A percentile compares a stretch with the other conserved stretches of the same genome.
phyloP scores from a whole-genome alignment of 2,329 filamentous ascomycete species.

The Penicillium oxalicum region DNA sequence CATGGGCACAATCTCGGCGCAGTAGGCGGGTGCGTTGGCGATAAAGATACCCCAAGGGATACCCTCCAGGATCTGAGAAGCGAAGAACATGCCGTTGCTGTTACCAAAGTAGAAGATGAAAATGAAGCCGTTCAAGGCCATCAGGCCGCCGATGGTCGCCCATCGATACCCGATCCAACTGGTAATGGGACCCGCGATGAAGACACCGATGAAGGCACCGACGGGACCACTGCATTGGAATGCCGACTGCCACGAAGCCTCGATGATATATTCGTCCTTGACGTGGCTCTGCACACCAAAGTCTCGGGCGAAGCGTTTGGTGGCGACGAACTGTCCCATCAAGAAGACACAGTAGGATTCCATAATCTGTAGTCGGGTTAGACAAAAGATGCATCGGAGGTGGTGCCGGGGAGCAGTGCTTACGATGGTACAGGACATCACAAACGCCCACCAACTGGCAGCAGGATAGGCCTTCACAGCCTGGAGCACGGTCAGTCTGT shows the following conservation, averaged over 20 bases:
- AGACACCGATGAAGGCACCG: conserved; percentile 46
- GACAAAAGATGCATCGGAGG: conserved; percentile 7
- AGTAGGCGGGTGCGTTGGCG: conserved; percentile 60
- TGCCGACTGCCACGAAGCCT: conserved; percentile 53
- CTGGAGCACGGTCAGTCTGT: conserved; percentile 42
- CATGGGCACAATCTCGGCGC: conserved; percentile 56
- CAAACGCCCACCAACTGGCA: conserved; percentile 51
- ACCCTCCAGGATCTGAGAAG: conserved; percentile 55
- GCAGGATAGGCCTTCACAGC: conserved; percentile 49
- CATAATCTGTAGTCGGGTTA: conserved; percentile 49
- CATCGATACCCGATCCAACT: conserved; percentile 58
- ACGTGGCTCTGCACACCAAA: conserved; percentile 42
- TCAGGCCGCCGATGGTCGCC: conserved; percentile 50
- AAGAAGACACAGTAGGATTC: conserved; percentile 60
- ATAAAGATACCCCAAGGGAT: conserved; percentile 63
- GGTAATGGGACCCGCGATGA: conserved; percentile 49
- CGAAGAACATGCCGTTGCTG: conserved; percentile 43
- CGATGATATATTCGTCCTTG: conserved; percentile 37
- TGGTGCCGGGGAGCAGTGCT: conserved; percentile 22
- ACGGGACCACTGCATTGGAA: conserved; percentile 52
- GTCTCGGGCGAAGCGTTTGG: conserved; percentile 40
- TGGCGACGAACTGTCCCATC: conserved; percentile 54
- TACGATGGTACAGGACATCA: conserved; percentile 54
- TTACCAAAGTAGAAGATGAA: conserved; percentile 48
- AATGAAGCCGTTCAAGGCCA: conserved; percentile 49